phyloP scores from a whole-genome alignment of 495 filamentous ascomycete species.

The Hypoxylon crocopeplum region DNA sequence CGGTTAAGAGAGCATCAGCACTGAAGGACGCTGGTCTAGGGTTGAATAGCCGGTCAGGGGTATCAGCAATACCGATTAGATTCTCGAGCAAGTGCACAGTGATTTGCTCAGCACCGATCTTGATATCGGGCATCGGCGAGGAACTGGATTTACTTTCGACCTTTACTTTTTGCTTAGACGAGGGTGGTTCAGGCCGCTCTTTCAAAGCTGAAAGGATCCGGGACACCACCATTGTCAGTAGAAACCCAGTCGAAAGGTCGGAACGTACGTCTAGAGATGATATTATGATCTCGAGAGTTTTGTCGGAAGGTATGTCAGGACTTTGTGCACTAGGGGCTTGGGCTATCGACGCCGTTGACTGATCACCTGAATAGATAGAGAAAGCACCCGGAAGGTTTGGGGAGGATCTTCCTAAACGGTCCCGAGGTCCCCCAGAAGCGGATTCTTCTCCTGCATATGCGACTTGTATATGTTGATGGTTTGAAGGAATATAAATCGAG shows the following conservation, averaged over 20 bases:
- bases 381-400: conserved; percentile 65
- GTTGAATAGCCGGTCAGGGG: conserved; percentile 46
- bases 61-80: conserved; percentile 56
- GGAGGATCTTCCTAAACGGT: conserved; percentile 41
- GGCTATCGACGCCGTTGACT: conserved; percentile 43
- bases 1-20: conserved; percentile 58
- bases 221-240: conserved; percentile 67
- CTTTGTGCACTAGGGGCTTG: conserved; percentile 2
- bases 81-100: conserved; percentile 71
- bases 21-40: conserved; percentile 38
- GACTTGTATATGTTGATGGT: conserved; percentile 47
- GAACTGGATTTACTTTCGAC: conserved; percentile 31
- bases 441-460: conserved; percentile 18
- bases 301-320: conserved; percentile 36
- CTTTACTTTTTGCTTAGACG: conserved; percentile 28
- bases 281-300: conserved; percentile 60
- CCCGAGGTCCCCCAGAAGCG: conserved; percentile 16
- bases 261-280: conserved; percentile 64
- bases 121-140: conserved; percentile 50
- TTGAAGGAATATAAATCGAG: conserved; percentile 53
- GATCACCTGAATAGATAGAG: conserved; percentile 46
- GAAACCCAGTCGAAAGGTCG: conserved; percentile 72
- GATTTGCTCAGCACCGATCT: conserved; percentile 59
- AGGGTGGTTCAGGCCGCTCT: conserved; percentile 28
- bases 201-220: conserved; percentile 56